A percentile compares a stretch with the other conserved stretches of the same genome.
These are phyloP conservation scores for Ziziphus jujuba DNA, from an alignment of 306 rosid species.

Conservation along the genomic window DNA sequence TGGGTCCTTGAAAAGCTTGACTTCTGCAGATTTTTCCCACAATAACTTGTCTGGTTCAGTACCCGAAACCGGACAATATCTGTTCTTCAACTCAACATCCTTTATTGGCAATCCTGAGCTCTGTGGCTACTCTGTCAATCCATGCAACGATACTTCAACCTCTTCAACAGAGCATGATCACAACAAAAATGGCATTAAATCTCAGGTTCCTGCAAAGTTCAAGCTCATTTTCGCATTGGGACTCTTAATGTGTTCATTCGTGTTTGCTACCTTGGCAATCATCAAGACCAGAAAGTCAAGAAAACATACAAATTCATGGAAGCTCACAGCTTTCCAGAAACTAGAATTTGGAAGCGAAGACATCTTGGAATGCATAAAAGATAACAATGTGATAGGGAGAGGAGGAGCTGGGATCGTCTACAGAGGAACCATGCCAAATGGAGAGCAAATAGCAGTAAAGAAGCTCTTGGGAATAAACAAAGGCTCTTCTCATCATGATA, in stretches of 20 bases:
- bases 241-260: conserved; percentile 61
- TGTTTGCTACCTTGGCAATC: conserved; percentile 66
- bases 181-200: conserved; percentile 20
- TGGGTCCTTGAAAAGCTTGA: conserved; percentile 69
- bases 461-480: conserved; percentile 67
- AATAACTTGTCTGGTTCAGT: conserved; percentile 75
- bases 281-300: conserved; percentile 59
- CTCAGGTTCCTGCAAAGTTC: conserved; percentile 52
- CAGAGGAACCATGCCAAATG: conserved; percentile 71
- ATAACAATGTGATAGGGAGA: conserved; percentile 74
- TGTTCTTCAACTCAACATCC: conserved; percentile 66
- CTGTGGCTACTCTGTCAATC: conserved; percentile 59
- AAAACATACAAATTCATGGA: conserved; percentile 56
- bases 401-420: conserved; percentile 97
- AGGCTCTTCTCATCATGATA: conserved; percentile 82
- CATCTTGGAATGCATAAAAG: conserved; percentile 68
- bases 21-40: conserved; percentile 81
- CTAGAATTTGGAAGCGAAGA: conserved; percentile 72
- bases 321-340: conserved; percentile 80
- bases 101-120: conserved; percentile 69
- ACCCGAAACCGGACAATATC: conserved; percentile 69
- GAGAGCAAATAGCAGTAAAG: conserved; percentile 83
- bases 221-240: conserved; percentile 79
- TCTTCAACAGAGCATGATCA: conserved; percentile 25
- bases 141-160: conserved; percentile 46